A percentile compares a stretch with the other conserved stretches of the same genome.
phyloP scores from a whole-genome alignment of 306 rosid species.

The Argentina anserina region DNA sequence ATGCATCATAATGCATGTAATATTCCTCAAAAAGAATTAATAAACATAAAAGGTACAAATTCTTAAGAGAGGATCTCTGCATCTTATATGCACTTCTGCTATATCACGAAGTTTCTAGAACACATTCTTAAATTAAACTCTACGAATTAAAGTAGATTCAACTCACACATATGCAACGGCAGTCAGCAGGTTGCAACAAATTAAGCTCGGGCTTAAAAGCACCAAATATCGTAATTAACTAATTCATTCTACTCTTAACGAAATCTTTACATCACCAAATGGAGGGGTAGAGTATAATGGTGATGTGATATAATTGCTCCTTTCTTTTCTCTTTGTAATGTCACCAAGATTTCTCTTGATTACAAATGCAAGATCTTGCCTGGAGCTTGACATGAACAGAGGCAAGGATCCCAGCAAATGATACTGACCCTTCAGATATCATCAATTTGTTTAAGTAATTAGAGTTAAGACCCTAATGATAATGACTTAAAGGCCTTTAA shows the following conservation, averaged over 20 bases:
- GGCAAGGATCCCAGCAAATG: slow-evolving; percentile 10
- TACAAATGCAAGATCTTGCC: slow-evolving; percentile 31
- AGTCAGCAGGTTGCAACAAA: background rate
- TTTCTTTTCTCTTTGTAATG: background rate
- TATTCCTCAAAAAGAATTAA: too few relatives aligned
- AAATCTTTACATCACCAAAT: slow-evolving; percentile 3
- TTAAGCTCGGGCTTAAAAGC: background rate
- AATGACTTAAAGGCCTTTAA: slow-evolving; percentile 18
- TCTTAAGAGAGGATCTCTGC: too few relatives aligned
- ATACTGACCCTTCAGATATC: slow-evolving; percentile 16
- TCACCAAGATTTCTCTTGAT: slow-evolving; percentile 31
- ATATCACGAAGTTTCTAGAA: background rate
- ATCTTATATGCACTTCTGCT: too few relatives aligned
- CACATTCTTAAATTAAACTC: background rate
- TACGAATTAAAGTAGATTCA: background rate
- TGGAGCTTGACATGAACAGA: slow-evolving; percentile 23
- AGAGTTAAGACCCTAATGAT: slow-evolving; percentile 1
- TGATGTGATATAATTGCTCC: slow-evolving; percentile 9
- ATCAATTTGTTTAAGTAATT: background rate
- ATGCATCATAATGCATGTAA: too few relatives aligned
- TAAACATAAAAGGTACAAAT: too few relatives aligned
- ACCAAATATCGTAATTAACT: background rate
- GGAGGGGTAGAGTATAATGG: background rate
- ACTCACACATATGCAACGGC: background rate
- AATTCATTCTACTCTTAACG: background rate